Base-by-base conservation (phyloP, 2,329 filamentous ascomycete genomes). In the Cladosporium sp. region DNA sequence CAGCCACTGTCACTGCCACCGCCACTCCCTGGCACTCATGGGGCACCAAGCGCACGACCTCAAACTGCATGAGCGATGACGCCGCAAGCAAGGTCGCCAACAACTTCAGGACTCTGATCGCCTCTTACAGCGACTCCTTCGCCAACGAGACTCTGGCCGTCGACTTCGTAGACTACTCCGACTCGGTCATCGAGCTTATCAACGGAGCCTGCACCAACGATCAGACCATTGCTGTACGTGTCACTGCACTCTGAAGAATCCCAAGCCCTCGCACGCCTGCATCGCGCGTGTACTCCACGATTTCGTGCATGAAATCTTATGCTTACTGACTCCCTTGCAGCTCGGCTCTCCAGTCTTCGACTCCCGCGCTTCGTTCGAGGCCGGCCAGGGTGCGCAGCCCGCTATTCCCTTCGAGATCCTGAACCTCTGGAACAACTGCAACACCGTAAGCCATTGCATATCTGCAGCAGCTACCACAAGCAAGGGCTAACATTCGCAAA, bases 101-200 rank as follows among this genome's bases (percentile, higher is more conserved):
- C 54, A 69, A 71, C 62, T 72, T 72, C 65, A 62, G 64, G 50
- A 59, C 65, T 22, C 66, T 70, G 45, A 71, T 73, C 56, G 65
- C 66, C 47, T 60, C 64, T 60, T 72, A 73, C 63, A 65, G 60
- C 59, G 65, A 69, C 19, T 61, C 56, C 14, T 55, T 67, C 17
- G 70, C 70, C 58, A 57, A 70, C 11, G 58, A 60, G 3, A 60
- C 61, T 28, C 58, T 73, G 30, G 67, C 71, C 36, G 56, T 43
- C 15, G 67, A 67, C 64, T 72, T 70, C 61, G 51, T 59, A 43
- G 71, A 73, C 64, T 70, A 72, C 63, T 68, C 70, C 38, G 70
- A 72, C 64, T 67, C 64, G 49, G 71, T 72, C 59, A 72, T 64
- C 54, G 67, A 68, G 40, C 62, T 73, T 37, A 73, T 73, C 63